These are phyloP conservation scores for Hypoxylon trugodes DNA, from an alignment of 495 filamentous ascomycete species.

Conservation along the genomic window DNA sequence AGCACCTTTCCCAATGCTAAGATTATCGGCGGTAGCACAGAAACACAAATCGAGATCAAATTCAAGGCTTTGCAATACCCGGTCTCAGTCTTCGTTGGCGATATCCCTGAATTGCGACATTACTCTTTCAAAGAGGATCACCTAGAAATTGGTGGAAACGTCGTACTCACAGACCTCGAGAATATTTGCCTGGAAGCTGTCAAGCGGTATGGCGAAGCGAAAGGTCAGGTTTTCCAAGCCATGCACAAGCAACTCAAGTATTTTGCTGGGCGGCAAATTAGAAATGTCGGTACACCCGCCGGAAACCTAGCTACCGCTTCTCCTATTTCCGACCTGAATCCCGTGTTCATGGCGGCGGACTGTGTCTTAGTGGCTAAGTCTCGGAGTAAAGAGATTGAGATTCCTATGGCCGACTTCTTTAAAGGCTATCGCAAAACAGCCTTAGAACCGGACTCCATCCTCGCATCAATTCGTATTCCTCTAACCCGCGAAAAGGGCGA, in stretches of 20 bases:
- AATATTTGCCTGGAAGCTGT: constrained; percentile 76
- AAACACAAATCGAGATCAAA: constrained; percentile 98
- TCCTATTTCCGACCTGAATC: constrained; percentile 96
- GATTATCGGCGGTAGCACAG: constrained; percentile 93
- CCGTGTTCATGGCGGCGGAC: constrained; percentile 89
- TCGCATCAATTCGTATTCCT: constrained; percentile 86
- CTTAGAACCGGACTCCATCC: constrained; percentile 81
- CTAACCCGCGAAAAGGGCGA: constrained; percentile 71
- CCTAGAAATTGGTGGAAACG: constrained; percentile 89
- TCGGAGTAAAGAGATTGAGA: constrained; percentile 71
- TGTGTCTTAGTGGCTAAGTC: constrained; percentile 82
- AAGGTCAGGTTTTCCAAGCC: constrained; percentile 76
- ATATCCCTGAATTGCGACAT: constrained; percentile 85
- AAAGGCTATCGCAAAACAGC: constrained; percentile 88
- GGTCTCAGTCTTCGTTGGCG: constrained; percentile 89
- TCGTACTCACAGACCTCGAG: constrained; percentile 86
- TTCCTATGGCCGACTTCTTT: constrained; percentile 95
- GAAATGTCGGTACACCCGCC: constrained; percentile 95
- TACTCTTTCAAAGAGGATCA: constrained; percentile 82
- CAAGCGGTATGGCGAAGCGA: constrained; percentile 75
- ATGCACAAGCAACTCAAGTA: constrained; percentile 85
- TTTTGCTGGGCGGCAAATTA: constrained; percentile 94
- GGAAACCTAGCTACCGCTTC: constrained; percentile 95
- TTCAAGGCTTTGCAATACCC: constrained; percentile 95
- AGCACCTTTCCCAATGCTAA: constrained; percentile 84